These are phyloP conservation scores for Kluyveromyces nonfermentans DNA, from an alignment of 805 yeast genomes.

Conservation along the genomic window DNA sequence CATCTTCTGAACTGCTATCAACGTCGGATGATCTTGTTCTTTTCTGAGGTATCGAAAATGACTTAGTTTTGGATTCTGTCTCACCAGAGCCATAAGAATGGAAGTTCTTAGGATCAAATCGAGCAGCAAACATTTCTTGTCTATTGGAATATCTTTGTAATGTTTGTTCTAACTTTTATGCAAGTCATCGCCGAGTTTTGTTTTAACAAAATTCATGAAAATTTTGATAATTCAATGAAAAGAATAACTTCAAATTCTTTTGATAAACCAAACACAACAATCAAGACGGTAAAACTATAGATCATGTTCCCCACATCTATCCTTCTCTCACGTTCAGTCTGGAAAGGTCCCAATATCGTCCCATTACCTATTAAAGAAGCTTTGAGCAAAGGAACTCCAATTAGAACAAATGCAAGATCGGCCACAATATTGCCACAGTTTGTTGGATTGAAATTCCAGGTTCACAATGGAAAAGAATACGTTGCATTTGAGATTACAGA, in stretches of 20 bases:
- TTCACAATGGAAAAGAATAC: slow-evolving; percentile 93
- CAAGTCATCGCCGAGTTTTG: slow-evolving; percentile 5
- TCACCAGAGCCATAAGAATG: background rate
- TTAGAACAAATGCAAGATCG: slow-evolving; percentile 90
- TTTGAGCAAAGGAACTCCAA: slow-evolving; percentile 67
- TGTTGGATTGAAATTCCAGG: slow-evolving; percentile 88
- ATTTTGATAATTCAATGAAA: background rate
- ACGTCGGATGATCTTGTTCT: slow-evolving; percentile 4
- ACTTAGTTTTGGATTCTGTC: slow-evolving; percentile 7
- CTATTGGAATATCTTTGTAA: background rate
- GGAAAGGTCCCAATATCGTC: slow-evolving; percentile 86
- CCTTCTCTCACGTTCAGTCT: slow-evolving; percentile 42
- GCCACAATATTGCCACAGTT: slow-evolving; percentile 94
- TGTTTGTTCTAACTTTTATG: background rate
- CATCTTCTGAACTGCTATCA: slow-evolving; percentile 5
- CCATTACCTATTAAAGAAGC: slow-evolving; percentile 92
- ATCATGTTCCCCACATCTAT: slow-evolving; percentile 20
- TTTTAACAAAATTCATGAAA: slow-evolving; percentile 1
- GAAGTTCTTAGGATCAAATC: slow-evolving; percentile 45
- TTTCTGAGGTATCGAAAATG: background rate
- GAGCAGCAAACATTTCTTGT: slow-evolving; percentile 49
- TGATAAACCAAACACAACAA: too few species aligned
- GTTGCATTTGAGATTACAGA: slow-evolving; percentile 80
- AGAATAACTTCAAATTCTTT: background rate
- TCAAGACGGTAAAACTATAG: background rate